Evolutionary conservation across 2,329 filamentous ascomycete species (phyloP), one percentile per base, ranked within the genome.

Genomic region (Emergomyces orientalis): DNA sequence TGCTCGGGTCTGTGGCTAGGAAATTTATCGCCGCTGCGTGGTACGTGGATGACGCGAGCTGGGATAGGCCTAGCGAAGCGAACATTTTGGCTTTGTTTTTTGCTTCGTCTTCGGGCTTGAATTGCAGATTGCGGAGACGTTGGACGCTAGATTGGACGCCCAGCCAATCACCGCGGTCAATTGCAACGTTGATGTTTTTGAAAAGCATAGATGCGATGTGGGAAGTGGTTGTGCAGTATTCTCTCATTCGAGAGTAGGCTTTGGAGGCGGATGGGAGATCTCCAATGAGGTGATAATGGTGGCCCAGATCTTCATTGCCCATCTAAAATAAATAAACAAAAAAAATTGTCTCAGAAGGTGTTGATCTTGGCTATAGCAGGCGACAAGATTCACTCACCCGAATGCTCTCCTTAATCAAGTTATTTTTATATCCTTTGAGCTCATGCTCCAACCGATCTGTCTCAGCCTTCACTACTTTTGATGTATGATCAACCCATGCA

Each of bases 391-490:
- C 49, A 71, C 83, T 63, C 80, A 95, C 91, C 68, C 92, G 79
- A 70, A 97, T 96, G 78, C 91, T 97, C 78, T 99, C 94, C 74
- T 97, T 96, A 70, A 99, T 91, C 52, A 97, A 78, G 70, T 97
- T 99, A 73, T 97, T 96, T 77, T 94, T 96, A 76, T 97, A 97
- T 1, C 88, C 88, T 74, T 91, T 92, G 25, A 99, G 80, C 75
- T 97, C 91, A 19, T 83, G 79, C 72, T 97, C 91, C 62, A 97
- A 80, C n/a, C 88, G 84, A 62, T 85, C 81, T 0, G 87, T 87
- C 74, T 96, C 88, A 1, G 79, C 77, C 68, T 84, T 84, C 69
- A 92, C 90, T 60, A 82, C 78, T 65, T 84, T 84, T 27, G 86
- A 84, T 45, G 83, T 88, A 63, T 78, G 80, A 8, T 88, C 82